These are phyloP conservation scores for Hypoxylon cercidicola DNA, from an alignment of 495 filamentous ascomycete genomes.

Conservation along the genomic window DNA sequence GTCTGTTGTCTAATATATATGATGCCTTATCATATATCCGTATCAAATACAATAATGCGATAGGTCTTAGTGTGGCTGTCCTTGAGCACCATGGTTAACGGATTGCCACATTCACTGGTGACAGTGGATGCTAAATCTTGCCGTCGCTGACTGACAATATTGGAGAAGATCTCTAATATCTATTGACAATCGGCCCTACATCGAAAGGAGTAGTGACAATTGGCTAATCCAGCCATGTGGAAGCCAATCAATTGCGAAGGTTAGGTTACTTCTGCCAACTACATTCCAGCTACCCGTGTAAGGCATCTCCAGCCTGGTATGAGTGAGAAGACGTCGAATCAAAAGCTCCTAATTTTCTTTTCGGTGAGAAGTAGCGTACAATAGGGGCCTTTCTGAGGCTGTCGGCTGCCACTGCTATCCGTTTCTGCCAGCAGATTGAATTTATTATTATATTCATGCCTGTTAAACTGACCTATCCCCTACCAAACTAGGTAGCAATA, in stretches of 20 bases:
- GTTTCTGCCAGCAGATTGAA: too few species aligned
- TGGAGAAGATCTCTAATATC: background rate
- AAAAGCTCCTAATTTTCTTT: too few species aligned
- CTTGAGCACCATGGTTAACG: background rate
- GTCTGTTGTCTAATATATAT: too few species aligned
- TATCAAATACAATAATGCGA: too few species aligned
- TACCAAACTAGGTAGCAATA: too few species aligned
- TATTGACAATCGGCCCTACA: background rate
- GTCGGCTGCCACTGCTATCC: too few species aligned
- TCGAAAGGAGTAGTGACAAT: background rate
- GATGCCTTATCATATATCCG: too few species aligned
- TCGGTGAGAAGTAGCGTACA: too few species aligned
- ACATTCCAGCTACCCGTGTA: background rate
- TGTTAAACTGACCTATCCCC: too few species aligned
- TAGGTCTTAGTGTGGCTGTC: background rate
- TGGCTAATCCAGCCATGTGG: background rate
- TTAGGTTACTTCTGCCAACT: background rate
- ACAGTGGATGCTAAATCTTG: background rate
- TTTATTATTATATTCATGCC: too few species aligned
- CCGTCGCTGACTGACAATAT: background rate
- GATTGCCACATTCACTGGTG: background rate
- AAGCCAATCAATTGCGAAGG: background rate
- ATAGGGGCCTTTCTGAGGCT: too few species aligned
- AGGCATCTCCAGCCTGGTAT: background rate
- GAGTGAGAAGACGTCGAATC: too few species aligned